Evolutionary conservation across 495 filamentous ascomycete genomes (phyloP).

Genomic region (Aspergillus baeticus): DNA sequence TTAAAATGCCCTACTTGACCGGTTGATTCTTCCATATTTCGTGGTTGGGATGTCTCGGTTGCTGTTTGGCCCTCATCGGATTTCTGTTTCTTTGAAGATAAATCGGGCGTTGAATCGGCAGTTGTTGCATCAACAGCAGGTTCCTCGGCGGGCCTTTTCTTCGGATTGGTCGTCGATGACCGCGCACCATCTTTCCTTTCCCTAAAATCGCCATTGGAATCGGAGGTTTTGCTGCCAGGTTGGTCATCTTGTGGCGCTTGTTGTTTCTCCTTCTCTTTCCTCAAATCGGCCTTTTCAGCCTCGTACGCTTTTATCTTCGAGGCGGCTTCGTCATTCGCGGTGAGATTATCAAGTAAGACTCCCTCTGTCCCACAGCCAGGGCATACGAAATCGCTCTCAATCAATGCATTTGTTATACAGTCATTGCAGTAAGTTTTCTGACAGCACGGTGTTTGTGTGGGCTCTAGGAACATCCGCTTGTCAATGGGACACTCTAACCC

Average conservation of each 20-base stretch:
- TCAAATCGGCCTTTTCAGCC: conserved; percentile 62
- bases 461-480: conserved; percentile 94
- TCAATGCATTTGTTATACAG: conserved; percentile 95
- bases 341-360: conserved; percentile 88
- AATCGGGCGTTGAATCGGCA: conserved; percentile 20
- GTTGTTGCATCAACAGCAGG: conserved; percentile 41
- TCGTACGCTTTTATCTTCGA: conserved; percentile 79
- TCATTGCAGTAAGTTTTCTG: conserved; percentile 97
- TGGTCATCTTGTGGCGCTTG: conserved; percentile 24
- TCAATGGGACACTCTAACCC: conserved; percentile 93
- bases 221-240: conserved; percentile 31
- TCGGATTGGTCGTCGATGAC: conserved; percentile 42
- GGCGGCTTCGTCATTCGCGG: conserved; percentile 71
- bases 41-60: conserved; percentile 3
- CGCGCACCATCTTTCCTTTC: conserved; percentile 22
- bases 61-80: conserved; percentile 21
- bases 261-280: conserved; percentile 62
- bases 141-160: conserved; percentile 83
- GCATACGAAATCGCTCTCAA: conserved; percentile 95
- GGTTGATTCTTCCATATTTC: conserved; percentile 16
- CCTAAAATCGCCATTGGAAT: conserved; percentile 6
- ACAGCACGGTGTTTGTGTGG: conserved; percentile 98
- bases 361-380: conserved; percentile 87
- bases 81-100: conserved; percentile 36
- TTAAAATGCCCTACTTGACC: conserved; percentile 28